Conservation (phyloP, 148 eudicot genomes). For the Beta vulgaris region DNA sequence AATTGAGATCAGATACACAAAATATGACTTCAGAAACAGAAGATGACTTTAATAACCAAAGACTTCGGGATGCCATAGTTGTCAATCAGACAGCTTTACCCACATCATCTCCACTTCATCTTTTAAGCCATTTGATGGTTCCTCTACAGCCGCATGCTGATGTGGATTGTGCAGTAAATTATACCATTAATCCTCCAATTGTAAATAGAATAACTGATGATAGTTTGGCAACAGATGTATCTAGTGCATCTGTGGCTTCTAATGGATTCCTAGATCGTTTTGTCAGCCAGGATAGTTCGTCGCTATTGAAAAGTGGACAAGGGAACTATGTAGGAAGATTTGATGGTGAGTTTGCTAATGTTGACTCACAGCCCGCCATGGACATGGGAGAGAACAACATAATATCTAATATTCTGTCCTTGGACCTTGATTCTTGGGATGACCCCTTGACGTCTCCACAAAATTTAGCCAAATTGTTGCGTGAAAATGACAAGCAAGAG, state of each 20-base stretch:
- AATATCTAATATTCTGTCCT: slow-evolving; percentile 78
- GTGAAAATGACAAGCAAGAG: slow-evolving; percentile 58
- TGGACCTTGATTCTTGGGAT: slow-evolving; percentile 84
- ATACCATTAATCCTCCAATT: slow-evolving; percentile 30
- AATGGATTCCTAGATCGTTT: slow-evolving; percentile 44
- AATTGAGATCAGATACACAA: slow-evolving; percentile 37
- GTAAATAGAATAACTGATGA: slow-evolving; percentile 39
- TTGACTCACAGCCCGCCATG: slow-evolving; percentile 30
- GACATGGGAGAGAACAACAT: slow-evolving; percentile 78
- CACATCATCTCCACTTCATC: slow-evolving; percentile 43
- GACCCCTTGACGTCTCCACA: slow-evolving; percentile 73
- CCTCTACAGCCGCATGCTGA: slow-evolving; percentile 34
- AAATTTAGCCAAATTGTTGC: slow-evolving; percentile 63
- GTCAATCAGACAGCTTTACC: slow-evolving; percentile 33
- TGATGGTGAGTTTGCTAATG: slow-evolving; percentile 36
- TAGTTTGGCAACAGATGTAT: slow-evolving; percentile 24
- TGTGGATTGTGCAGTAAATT: slow-evolving; percentile 29
- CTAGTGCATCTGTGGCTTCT: slow-evolving; percentile 35
- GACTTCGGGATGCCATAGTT: slow-evolving; percentile 57
- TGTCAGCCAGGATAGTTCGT: slow-evolving; percentile 35
- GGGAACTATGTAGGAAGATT: slow-evolving; percentile 38
- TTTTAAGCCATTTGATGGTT: slow-evolving; percentile 32
- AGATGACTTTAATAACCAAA: slow-evolving; percentile 60
- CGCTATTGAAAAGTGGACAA: slow-evolving; percentile 35
- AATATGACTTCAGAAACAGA: slow-evolving; percentile 38